Base-by-base conservation (phyloP, 1,139 yeast species). In the Petasospora fabianii region DNA sequence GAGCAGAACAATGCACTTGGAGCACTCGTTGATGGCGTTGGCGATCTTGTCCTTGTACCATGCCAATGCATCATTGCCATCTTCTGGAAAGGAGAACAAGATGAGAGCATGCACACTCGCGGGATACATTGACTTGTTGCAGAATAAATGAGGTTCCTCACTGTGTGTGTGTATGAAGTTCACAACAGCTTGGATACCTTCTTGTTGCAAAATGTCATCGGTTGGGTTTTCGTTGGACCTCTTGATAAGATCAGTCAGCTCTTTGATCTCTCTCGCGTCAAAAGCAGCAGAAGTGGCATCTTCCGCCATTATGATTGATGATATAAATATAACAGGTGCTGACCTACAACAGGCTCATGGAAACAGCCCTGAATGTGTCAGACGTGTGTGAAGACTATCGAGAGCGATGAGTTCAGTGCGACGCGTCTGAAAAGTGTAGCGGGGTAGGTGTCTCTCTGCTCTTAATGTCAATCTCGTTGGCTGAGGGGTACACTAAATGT, bases 41-140 rank as follows among this genome's bases (percentile, higher is more conserved):
- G 64, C 61, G 41, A 76, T 64, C 6, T 57, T 53, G 4, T 65
- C 62, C 44, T 72, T 71, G 40, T 74, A 62, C 64, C 71, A 66
- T 18, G 54, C 55, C 12, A 72, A 59, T 20, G 72, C 66, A 11
- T 65, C 65, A 36, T 68, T 68, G 14, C 20, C 34, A 5, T 30
- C 44, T 29, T 68, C 70, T 20, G 73, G 72, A 50, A 80, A 77
- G 9, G 85, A 77, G 54, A 80, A 80, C 41, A 80, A 63, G 15
- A 82, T 73, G 40, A 82, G 57, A 7, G 72, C 60, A 54, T 80
- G 80, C 18, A 71, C 64, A 10, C 80, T 65, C 18, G 77, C 65
- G 6, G 75, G 72, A 36, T 61, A 65, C 52, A 74, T 62, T 27
- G 59, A 56, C 11, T 64, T 62, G 54, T 78, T 75, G 59, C 88